A percentile compares a stretch with the other conserved stretches of the same genome.
phyloP scores from a whole-genome alignment of 2,329 filamentous ascomycete genomes.

The Neonectria sp. region DNA sequence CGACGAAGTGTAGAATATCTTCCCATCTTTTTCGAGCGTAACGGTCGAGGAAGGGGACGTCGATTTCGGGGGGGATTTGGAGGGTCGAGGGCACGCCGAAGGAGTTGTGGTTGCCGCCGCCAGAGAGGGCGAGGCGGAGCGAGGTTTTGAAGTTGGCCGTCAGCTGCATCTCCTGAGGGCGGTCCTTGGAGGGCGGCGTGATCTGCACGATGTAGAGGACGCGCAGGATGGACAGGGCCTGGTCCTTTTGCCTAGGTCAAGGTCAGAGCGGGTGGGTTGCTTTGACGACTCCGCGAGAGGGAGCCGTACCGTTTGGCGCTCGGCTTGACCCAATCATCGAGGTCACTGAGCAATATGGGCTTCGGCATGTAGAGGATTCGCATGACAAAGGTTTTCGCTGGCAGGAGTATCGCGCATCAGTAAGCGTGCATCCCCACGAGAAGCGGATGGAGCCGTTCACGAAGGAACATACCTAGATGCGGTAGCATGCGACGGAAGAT shows the following conservation, averaged over 20 bases:
- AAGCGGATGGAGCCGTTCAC: background rate
- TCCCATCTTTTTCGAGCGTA: conserved; percentile 95
- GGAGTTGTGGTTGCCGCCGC: conserved; percentile 86
- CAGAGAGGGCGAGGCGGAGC: conserved; percentile 88
- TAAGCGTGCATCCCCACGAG: background rate
- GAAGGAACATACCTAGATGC: conserved; percentile 76
- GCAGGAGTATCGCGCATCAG: conserved; percentile 22
- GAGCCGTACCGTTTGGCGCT: conserved; percentile 60
- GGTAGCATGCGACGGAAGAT: conserved; percentile 98
- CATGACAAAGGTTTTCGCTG: conserved; percentile 97
- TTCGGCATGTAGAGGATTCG: conserved; percentile 91
- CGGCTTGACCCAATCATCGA: conserved; percentile 89
- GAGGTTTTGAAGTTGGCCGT: conserved; percentile 87
- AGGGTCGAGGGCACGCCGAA: conserved; percentile 89
- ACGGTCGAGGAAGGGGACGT: conserved; percentile 82
- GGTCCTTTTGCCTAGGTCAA: conserved; percentile 79
- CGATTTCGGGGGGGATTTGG: conserved; percentile 74
- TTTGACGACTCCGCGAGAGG: conserved; percentile 2
- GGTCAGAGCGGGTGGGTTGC: conserved; percentile 14
- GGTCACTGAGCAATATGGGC: conserved; percentile 82
- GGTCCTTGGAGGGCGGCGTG: conserved; percentile 71
- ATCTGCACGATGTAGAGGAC: conserved; percentile 89
- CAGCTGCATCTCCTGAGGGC: conserved; percentile 80
- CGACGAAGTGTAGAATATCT: conserved; percentile 94
- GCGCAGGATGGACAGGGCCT: conserved; percentile 85